These are phyloP conservation scores for Pythium phragmitis DNA, from an alignment of 352 stramenopile genomes.

Conservation along the genomic window DNA sequence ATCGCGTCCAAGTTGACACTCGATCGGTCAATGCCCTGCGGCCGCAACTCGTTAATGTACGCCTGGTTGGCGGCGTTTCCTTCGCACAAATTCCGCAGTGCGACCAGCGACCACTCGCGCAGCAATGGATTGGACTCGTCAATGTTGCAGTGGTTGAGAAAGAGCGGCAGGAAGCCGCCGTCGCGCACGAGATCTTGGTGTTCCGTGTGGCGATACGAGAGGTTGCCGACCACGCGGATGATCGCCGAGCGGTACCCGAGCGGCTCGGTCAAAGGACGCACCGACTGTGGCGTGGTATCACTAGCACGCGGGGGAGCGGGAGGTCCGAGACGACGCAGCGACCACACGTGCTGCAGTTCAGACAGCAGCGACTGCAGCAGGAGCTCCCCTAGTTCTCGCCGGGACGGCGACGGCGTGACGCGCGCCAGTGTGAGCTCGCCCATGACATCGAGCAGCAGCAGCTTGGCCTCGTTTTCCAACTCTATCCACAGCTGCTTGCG, in stretches of 20 bases:
- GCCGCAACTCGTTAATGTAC: constrained; percentile 63
- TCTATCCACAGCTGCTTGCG: constrained; percentile 73
- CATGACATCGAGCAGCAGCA: constrained; percentile 70
- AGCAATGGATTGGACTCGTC: constrained; percentile 87
- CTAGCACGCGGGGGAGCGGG: constrained; percentile 19
- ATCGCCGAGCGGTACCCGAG: constrained; percentile 73
- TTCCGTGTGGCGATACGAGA: constrained; percentile 62
- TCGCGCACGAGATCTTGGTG: constrained; percentile 83
- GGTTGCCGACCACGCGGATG: constrained; percentile 82
- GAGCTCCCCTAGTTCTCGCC: constrained; percentile 4
- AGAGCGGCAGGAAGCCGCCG: constrained; percentile 65
- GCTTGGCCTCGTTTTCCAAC: constrained; percentile 75
- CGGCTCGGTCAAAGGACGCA: constrained; percentile 33
- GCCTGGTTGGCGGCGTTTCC: constrained; percentile 74
- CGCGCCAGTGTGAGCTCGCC: constrained; percentile 49
- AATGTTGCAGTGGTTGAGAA: constrained; percentile 91
- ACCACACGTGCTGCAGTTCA: constrained; percentile 65
- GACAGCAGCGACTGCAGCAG: constrained; percentile 36
- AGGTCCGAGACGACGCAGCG: constrained; percentile 36
- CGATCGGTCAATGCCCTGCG: constrained; percentile 45
- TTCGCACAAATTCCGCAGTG: constrained; percentile 87
- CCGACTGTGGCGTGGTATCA: neutral
- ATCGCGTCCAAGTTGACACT: constrained; percentile 33
- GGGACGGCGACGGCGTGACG: neutral
- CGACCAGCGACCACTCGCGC: constrained; percentile 88